Evolutionary conservation across 768 basidiomycete genomes (phyloP).

Genomic region (Leccinum sublutescens): DNA sequence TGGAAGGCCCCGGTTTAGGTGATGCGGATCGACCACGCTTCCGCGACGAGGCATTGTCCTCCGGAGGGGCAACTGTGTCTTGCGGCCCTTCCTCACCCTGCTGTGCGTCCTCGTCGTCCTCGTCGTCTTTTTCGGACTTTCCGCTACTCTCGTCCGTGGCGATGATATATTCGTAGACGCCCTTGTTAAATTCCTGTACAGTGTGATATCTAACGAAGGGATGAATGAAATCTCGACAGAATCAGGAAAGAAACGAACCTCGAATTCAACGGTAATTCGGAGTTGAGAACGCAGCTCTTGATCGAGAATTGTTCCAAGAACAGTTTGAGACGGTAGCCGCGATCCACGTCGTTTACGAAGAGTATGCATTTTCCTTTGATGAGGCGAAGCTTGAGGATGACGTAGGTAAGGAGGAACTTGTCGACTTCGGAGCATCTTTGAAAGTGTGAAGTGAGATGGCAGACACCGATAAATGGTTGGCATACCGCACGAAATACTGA

Average conservation of each 20-base stretch:
- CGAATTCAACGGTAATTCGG: constrained; percentile 93
- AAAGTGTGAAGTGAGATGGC: constrained; percentile 4
- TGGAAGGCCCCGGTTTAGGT: constrained; percentile 36
- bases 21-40: constrained; percentile 62
- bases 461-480: neutral
- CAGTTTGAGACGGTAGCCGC: constrained; percentile 93
- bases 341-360: constrained; percentile 95
- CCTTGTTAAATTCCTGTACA: constrained; percentile 98
- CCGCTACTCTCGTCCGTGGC: constrained; percentile 88
- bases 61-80: neutral
- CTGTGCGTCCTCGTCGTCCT: constrained; percentile 34
- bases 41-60: constrained; percentile 31
- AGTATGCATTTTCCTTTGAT: constrained; percentile 95
- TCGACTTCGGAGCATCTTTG: constrained; percentile 88
- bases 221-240: constrained; percentile 3
- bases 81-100: constrained; percentile 33
- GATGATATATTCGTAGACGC: constrained; percentile 97
- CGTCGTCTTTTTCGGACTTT: constrained; percentile 48
- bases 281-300: constrained; percentile 93
- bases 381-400: constrained; percentile 93
- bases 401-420: constrained; percentile 95
- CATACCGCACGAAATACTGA: constrained; percentile 80
- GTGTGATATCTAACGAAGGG: constrained; percentile 71
- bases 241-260: constrained; percentile 42
- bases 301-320: constrained; percentile 98